These are phyloP conservation scores for Xylaria sp. DNA, from an alignment of 2,329 filamentous ascomycete genomes.

Conservation along the genomic window DNA sequence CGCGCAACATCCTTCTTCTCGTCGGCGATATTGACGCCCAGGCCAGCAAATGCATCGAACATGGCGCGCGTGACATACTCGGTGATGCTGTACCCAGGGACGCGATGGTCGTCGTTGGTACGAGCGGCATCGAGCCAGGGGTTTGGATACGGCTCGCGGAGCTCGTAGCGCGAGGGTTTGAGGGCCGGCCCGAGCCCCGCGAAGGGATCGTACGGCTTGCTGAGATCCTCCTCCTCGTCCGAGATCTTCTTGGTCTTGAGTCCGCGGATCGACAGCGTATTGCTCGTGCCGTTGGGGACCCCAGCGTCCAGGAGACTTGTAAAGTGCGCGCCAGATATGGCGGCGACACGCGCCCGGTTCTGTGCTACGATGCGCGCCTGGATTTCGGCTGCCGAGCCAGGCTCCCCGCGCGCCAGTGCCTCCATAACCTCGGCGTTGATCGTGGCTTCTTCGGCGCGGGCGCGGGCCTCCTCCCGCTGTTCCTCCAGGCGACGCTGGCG, in stretches of 20 bases:
- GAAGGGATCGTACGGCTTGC: conserved; percentile 88
- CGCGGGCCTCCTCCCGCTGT: conserved; percentile 74
- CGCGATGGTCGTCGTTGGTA: conserved; percentile 71
- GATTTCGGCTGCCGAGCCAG: conserved; percentile 67
- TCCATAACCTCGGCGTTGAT: conserved; percentile 76
- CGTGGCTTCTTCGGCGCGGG: conserved; percentile 70
- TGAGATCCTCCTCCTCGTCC: conserved; percentile 66
- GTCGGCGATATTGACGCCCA: conserved; percentile 87
- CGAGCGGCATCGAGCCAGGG: conserved; percentile 75
- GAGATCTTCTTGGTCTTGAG: conserved; percentile 71
- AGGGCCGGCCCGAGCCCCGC: conserved; percentile 69
- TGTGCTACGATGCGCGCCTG: conserved; percentile 74
- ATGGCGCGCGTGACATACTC: conserved; percentile 86
- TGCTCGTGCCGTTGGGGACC: conserved; percentile 47
- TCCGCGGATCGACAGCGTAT: conserved; percentile 76
- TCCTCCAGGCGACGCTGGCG: conserved; percentile 71
- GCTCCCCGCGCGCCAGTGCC: conserved; percentile 69
- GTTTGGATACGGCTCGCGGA: conserved; percentile 76
- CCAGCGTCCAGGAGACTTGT: conserved; percentile 44
- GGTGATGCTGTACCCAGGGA: conserved; percentile 83
- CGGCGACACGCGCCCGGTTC: conserved; percentile 73
- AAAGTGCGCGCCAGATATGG: conserved; percentile 51
- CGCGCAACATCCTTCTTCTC: conserved; percentile 64
- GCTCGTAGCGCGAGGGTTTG: conserved; percentile 72
- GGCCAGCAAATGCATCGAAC: conserved; percentile 88